Evolutionary conservation across 805 yeast genomes (phyloP), one percentile per base, ranked within the genome.

Genomic region (Kuraishia capsulata): DNA sequence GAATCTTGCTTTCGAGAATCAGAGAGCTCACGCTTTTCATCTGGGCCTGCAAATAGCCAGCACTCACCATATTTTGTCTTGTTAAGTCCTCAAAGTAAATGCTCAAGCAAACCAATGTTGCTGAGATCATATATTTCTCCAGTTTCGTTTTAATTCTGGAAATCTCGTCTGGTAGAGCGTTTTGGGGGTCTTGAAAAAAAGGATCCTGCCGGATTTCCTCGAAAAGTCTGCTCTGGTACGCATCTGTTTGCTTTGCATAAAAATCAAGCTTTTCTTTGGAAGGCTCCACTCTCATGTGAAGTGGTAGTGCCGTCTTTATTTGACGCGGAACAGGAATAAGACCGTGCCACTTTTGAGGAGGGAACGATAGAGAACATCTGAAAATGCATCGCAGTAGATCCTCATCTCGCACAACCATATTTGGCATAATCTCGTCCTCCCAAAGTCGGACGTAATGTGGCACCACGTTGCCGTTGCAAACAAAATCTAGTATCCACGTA

Each of bases 401-500:
- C 28, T 16, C 14, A 23, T 38, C 37, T 6, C 31, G 26, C 32
- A 38, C 6, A n/a, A 25, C 31, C 21, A 20, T 23, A 20, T 25
- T 33, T 13, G 37, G 36, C 4, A 38, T 28, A 14, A 33, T 38
- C 17, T 23, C 21, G 31, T 26, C 26, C 20, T 17, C 17, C 37
- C 37, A 33, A 16, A 29, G 14, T 13, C 20, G 54, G 33, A 56
- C 61, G 20, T 43, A 36, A 10, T 51, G 47, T 4, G 46, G 20
- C 18, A 24, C 35, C 18, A 23, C 13, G 17, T 20, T 20, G 33
- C 37, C 39, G 38, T 36, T 42, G 21, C 38, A 36, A 30, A 39
- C 14, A n/a, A 38, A 34, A 26, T 42, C 42, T 29, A 41, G 29
- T 11, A 42, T 24, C 44, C 44, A 42, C 24, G 34, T 33, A 30